Conservation (phyloP, 257 asterid species). For the Plectranthus barbatus region DNA sequence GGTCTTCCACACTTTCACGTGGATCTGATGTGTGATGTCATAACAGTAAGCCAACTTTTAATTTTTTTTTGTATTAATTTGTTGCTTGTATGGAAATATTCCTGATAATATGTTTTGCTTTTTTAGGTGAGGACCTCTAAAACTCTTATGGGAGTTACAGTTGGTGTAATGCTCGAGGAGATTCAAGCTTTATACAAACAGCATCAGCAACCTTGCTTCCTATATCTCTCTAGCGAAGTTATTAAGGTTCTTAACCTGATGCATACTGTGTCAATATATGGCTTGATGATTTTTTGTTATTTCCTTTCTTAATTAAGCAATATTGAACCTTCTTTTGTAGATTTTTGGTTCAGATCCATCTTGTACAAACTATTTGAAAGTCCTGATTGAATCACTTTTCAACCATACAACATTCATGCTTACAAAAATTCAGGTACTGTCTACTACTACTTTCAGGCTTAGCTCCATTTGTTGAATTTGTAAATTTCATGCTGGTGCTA, state of each 20-base stretch:
- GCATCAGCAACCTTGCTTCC: slow-evolving; percentile 89
- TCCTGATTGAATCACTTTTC: slow-evolving; percentile 83
- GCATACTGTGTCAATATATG: slow-evolving; percentile 5
- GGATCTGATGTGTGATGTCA: no score
- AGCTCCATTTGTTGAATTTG: slow-evolving; percentile 1
- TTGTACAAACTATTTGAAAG: slow-evolving; percentile 75
- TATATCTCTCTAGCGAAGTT: slow-evolving; percentile 95
- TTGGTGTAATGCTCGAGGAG: slow-evolving; percentile 93
- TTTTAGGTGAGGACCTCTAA: slow-evolving; percentile 85
- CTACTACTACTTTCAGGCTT: slow-evolving; percentile 1
- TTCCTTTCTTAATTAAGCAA: neutral
- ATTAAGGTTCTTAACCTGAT: slow-evolving; percentile 53
- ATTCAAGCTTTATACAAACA: slow-evolving; percentile 75
- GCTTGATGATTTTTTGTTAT: neutral
- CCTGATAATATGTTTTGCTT: slow-evolving; percentile 5
- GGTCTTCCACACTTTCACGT: no score
- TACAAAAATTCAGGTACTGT: slow-evolving; percentile 54
- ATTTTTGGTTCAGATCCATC: slow-evolving; percentile 94
- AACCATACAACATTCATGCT: slow-evolving; percentile 69
- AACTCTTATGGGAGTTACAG: slow-evolving; percentile 82
- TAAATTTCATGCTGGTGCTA: slow-evolving; percentile 10
- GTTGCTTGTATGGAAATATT: slow-evolving; percentile 7
- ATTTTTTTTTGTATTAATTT: neutral
- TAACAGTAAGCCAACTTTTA: no score
- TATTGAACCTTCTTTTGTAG: slow-evolving; percentile 35